Conservation (phyloP, 352 stramenopile species). For the Paralagenidium karlingii region DNA sequence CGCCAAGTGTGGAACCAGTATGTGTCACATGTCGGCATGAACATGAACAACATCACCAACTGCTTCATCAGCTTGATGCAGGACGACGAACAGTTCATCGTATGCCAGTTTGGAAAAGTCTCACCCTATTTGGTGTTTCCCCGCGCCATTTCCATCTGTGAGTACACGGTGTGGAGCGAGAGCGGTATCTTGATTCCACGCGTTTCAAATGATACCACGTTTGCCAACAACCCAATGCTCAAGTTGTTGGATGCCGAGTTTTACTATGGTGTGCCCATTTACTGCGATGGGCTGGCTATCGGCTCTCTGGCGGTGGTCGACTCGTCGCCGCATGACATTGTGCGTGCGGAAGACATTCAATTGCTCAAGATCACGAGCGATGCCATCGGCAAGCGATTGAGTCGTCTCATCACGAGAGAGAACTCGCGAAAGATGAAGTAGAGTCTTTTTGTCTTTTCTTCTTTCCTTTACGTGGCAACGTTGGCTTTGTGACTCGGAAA, state of each 20-base stretch:
- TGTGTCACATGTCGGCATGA: slow-evolving; percentile 2
- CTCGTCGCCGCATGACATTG: not conserved
- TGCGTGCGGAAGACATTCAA: slow-evolving; percentile 1
- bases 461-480: too few species aligned
- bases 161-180: slow-evolving; percentile 7
- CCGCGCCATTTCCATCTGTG: slow-evolving; percentile 16
- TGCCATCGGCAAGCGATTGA: slow-evolving; percentile 2
- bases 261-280: slow-evolving; percentile 9
- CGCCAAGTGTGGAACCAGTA: slow-evolving; percentile 8
- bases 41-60: slow-evolving; percentile 1
- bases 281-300: slow-evolving; percentile 5
- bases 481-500: too few species aligned
- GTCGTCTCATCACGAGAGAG: too few species aligned
- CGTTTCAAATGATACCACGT: not conserved
- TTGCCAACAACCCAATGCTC: slow-evolving; percentile 14
- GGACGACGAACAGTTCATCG: slow-evolving; percentile 9
- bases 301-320: slow-evolving; percentile 11
- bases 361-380: slow-evolving; percentile 1
- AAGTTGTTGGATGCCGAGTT: slow-evolving; percentile 9
- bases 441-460: too few species aligned
- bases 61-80: slow-evolving; percentile 11
- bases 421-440: too few species aligned
- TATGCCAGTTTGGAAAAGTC: slow-evolving; percentile 10
- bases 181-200: slow-evolving; percentile 1
- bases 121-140: slow-evolving; percentile 14